Percentiles rank a stretch among this genome's conserved stretches.
phyloP scores from a whole-genome alignment of 2,329 filamentous ascomycete species.

The Tolypocladium paradoxum region DNA sequence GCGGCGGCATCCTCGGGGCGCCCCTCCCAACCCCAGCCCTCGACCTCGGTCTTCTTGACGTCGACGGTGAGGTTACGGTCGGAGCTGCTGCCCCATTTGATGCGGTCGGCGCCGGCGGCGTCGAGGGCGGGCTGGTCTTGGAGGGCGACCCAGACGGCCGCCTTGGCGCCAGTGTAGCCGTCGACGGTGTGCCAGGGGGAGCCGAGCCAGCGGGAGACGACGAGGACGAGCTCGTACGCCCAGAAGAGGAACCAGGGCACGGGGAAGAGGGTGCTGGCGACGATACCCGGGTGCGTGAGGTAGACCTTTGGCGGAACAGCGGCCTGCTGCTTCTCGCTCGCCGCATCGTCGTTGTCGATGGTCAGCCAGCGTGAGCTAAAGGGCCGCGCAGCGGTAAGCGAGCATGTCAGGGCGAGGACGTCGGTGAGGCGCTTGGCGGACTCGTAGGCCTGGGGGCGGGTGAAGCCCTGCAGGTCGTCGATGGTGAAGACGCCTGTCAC shows the following conservation, averaged over 20 bases:
- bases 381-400: conserved; percentile 51
- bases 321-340: conserved; percentile 7
- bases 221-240: conserved; percentile 57
- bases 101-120: conserved; percentile 37
- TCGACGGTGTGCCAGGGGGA: conserved; percentile 78
- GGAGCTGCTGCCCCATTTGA: conserved; percentile 79
- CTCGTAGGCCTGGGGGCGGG: conserved; percentile 61
- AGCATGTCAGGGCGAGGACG: conserved; percentile 62
- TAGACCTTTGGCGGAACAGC: conserved; percentile 52
- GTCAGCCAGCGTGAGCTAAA: conserved; percentile 48
- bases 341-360: conserved; percentile 10
- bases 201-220: conserved; percentile 64
- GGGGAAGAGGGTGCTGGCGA: conserved; percentile 70
- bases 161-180: conserved; percentile 66
- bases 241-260: conserved; percentile 59
- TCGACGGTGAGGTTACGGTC: conserved; percentile 45
- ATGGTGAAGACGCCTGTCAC: conserved; percentile 40
- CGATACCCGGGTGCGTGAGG: conserved; percentile 76
- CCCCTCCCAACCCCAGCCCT: conserved; percentile 72
- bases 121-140: conserved; percentile 53
- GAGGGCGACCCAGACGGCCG: conserved; percentile 70
- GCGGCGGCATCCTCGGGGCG: conserved; percentile 34
- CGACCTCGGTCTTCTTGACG: conserved; percentile 70
- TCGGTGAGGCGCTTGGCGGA: conserved; percentile 82
- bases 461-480: conserved; percentile 67